phyloP scores from a whole-genome alignment of 169 alveolate species.

The Cryptosporidium ubiquitum region DNA sequence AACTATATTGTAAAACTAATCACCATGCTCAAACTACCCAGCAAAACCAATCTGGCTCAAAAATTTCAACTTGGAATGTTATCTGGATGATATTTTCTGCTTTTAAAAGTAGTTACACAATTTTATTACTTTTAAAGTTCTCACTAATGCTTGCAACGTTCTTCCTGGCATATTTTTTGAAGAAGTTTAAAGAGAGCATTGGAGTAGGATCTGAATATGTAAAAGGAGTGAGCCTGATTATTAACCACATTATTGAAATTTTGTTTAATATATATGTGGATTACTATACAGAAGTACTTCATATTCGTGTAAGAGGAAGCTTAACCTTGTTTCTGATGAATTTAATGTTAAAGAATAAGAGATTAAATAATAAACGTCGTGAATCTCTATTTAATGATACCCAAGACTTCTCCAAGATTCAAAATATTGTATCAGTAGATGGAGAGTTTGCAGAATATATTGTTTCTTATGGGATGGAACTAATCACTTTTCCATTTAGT shows the following conservation, averaged over 20 bases:
- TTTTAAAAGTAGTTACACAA: constrained; percentile 24
- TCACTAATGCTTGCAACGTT: not conserved
- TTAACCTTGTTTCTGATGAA: constrained; percentile 18
- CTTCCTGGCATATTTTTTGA: constrained; percentile 30
- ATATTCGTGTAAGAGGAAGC: constrained; percentile 59
- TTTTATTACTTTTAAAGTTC: constrained; percentile 13
- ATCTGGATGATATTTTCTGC: not conserved
- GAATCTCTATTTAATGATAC: not conserved
- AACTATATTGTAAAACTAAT: not conserved
- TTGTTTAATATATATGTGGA: constrained; percentile 41
- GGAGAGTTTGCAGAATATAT: constrained; percentile 67
- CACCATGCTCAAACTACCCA: not conserved
- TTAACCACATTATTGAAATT: constrained; percentile 39
- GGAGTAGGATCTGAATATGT: constrained; percentile 45
- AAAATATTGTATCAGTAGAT: constrained; percentile 46
- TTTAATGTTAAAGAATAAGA: not conserved
- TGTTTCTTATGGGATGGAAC: constrained; percentile 47
- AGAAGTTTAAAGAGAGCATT: constrained; percentile 20
- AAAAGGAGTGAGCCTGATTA: constrained; percentile 11
- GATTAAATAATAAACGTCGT: too few species aligned
- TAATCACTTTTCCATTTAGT: constrained; percentile 45
- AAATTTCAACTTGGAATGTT: constrained; percentile 2
- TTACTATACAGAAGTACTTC: constrained; percentile 45
- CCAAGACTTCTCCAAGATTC: constrained; percentile 31
- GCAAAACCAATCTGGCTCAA: not conserved